phyloP scores from a whole-genome alignment of 331 rosid species.

The Quercus lobata region DNA sequence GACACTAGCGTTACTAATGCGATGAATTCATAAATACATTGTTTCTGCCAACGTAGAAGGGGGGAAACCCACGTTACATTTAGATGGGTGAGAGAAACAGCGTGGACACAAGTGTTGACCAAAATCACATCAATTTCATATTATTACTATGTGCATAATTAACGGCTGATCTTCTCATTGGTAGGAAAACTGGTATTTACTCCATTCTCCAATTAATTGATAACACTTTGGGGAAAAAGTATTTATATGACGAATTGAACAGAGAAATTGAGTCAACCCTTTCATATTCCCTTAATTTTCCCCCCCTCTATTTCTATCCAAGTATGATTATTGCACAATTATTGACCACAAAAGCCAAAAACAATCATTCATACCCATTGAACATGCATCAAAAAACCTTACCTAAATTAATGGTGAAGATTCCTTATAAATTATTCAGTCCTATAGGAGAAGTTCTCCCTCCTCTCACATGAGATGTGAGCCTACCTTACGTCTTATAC shows the following conservation, averaged over 20 bases:
- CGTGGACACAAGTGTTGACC: neutral
- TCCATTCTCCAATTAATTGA: no score
- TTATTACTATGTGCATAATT: neutral
- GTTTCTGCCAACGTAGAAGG: neutral
- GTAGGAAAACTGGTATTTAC: no score
- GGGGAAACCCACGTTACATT: neutral
- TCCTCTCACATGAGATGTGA: no score
- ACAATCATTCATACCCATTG: neutral
- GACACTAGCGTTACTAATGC: no score
- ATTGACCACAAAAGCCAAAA: neutral
- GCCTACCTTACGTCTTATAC: no score
- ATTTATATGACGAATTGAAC: neutral
- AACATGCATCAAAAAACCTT: neutral
- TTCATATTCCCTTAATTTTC: neutral
- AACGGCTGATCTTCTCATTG: no score
- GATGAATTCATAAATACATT: neutral
- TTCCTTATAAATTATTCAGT: no score
- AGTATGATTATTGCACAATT: neutral
- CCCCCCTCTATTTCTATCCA: neutral
- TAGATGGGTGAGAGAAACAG: neutral
- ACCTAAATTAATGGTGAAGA: no score
- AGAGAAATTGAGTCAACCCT: neutral
- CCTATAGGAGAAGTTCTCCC: accelerated
- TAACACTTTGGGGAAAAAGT: no score
- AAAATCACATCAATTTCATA: neutral